Conservation (phyloP, 176 grass and related monocot genomes). For the Oryza officinalis region DNA sequence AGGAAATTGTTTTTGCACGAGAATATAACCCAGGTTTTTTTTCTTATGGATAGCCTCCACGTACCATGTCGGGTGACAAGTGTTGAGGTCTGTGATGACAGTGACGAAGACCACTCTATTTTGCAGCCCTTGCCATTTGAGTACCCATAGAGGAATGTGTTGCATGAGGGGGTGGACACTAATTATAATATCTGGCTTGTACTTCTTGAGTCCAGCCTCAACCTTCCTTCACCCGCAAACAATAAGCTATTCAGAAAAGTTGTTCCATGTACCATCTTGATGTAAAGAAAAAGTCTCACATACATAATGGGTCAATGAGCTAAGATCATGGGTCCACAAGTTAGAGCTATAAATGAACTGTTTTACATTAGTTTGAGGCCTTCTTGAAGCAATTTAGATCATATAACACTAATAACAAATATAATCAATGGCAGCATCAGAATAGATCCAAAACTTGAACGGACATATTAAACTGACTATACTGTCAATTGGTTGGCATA, state of each 20-base stretch:
- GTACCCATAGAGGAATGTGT: conserved; percentile 96
- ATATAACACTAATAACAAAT: background rate
- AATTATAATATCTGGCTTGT: conserved; percentile 99
- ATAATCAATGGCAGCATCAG: background rate
- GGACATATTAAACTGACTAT: background rate
- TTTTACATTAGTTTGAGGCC: background rate
- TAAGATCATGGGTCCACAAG: background rate
- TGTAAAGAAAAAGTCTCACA: background rate
- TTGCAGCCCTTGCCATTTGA: conserved; percentile 98
- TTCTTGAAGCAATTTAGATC: conserved; percentile 1
- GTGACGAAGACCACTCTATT: conserved; percentile 86
- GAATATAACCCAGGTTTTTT: background rate
- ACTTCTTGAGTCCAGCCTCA: conserved; percentile 98
- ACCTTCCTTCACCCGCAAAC: conserved; percentile 84
- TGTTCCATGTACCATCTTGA: background rate
- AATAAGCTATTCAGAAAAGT: conserved; percentile 38
- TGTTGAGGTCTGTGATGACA: conserved; percentile 97
- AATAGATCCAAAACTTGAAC: background rate
- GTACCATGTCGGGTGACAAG: conserved; percentile 94
- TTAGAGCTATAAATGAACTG: background rate
- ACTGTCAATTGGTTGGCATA: background rate
- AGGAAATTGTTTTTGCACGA: background rate
- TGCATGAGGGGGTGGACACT: conserved; percentile 99
- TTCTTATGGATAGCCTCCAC: background rate
- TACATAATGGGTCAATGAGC: background rate